Conservation (phyloP, 495 filamentous ascomycete genomes). For the Aspergillus biplanus region DNA sequence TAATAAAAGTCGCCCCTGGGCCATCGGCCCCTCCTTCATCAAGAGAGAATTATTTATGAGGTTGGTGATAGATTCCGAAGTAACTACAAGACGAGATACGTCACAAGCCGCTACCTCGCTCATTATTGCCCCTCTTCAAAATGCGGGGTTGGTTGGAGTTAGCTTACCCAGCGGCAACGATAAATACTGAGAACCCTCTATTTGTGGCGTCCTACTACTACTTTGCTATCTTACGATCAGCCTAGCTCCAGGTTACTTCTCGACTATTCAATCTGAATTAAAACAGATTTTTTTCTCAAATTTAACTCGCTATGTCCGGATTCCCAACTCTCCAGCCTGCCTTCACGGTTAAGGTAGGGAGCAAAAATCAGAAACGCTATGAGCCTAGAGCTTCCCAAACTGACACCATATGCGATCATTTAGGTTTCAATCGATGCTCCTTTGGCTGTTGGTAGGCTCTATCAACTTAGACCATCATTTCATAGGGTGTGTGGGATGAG, state of each 20-base stretch:
- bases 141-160: constrained; percentile 5
- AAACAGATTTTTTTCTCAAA: neutral
- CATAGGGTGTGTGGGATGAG: neutral
- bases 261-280: neutral
- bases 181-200: neutral
- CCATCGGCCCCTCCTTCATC: too few species aligned
- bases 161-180: too few species aligned
- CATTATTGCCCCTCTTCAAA: constrained; percentile 49
- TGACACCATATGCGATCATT: neutral
- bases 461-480: neutral
- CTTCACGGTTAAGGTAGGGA: constrained; percentile 45
- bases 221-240: constrained; percentile 32
- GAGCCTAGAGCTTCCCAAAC: neutral
- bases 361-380: neutral
- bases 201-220: constrained; percentile 60
- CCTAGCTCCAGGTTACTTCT: neutral
- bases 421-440: constrained; percentile 31
- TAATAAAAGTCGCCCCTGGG: too few species aligned
- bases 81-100: too few species aligned
- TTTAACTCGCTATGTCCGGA: constrained; percentile 35
- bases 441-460: constrained; percentile 26
- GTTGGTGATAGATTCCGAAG: too few species aligned
- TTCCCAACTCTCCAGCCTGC: constrained; percentile 49
- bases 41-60: too few species aligned
- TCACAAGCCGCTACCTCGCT: too few species aligned